Conservation (phyloP, 768 basidiomycete species). For the Coprinopsis cinerea region DNA sequence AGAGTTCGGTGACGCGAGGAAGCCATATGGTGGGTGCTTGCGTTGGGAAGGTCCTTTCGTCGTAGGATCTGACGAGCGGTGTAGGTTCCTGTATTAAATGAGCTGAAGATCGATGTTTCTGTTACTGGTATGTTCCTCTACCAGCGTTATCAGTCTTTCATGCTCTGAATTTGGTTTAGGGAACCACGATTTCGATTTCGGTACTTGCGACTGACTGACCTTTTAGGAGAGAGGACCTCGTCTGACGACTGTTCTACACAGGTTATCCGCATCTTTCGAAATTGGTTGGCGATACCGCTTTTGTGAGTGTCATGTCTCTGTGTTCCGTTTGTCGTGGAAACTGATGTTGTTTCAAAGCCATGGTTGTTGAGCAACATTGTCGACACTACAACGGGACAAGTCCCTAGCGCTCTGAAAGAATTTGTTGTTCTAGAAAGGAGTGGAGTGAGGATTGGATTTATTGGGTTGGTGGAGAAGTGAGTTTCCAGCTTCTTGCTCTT, state of each 20-base stretch:
- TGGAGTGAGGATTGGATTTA: conserved; percentile 69
- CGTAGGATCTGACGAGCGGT: neutral
- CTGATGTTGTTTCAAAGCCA: conserved; percentile 40
- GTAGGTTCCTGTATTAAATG: conserved; percentile 88
- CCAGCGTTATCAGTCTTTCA: neutral
- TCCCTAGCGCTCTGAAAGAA: conserved; percentile 57
- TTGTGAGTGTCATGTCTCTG: conserved; percentile 42
- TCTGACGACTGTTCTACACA: conserved; percentile 9
- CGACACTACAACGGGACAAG: conserved; percentile 54
- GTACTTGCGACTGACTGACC: conserved; percentile 27
- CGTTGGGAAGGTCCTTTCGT: neutral
- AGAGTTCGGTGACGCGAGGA: conserved; percentile 83
- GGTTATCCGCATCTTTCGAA: conserved; percentile 37
- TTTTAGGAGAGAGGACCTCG: neutral
- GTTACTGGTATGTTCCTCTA: conserved; percentile 57
- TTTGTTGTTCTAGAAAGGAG: conserved; percentile 64
- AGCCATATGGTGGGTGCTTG: conserved; percentile 71
- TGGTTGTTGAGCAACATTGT: conserved; percentile 90
- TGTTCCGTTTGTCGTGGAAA: neutral
- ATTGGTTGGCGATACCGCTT: conserved; percentile 66
- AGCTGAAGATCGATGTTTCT: conserved; percentile 71
- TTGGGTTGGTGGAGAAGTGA: conserved; percentile 85
- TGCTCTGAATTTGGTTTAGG: conserved; percentile 34
- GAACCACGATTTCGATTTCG: conserved; percentile 92
- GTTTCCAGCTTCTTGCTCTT: neutral